These are phyloP conservation scores for Trypanosoma melophagium DNA, from an alignment of 208 protist species.

Conservation along the genomic window DNA sequence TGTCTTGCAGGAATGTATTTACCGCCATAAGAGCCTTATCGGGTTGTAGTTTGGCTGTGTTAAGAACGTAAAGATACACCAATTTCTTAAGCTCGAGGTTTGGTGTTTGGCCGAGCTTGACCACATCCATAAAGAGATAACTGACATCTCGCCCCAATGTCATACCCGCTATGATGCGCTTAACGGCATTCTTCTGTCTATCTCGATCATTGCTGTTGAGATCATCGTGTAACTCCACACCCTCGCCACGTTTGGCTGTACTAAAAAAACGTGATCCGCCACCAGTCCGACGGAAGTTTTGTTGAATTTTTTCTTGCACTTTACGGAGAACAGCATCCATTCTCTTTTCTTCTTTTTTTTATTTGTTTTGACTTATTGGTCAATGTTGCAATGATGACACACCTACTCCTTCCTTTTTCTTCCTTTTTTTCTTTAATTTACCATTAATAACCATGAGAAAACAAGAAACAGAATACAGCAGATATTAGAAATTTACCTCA, in stretches of 20 bases:
- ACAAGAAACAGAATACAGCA: no score
- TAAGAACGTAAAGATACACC: conserved; percentile 99
- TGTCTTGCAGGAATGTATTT: conserved; percentile 98
- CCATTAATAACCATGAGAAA: no score
- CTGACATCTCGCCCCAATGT: conserved; percentile 98
- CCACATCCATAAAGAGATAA: conserved; percentile 95
- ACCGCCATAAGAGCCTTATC: conserved; percentile 98
- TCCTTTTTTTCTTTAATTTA: no score
- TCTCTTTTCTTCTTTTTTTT: not conserved
- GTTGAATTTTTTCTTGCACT: conserved; percentile 60
- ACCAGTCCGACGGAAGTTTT: conserved; percentile 39
- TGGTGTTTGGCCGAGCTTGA: conserved; percentile 97
- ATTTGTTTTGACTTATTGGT: not conserved
- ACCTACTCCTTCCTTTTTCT: no score
- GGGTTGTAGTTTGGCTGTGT: conserved; percentile 98
- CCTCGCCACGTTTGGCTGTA: conserved; percentile 84
- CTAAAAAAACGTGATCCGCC: conserved; percentile 73
- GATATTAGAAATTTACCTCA: no score
- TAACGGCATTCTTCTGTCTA: conserved; percentile 95
- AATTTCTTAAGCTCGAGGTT: conserved; percentile 99
- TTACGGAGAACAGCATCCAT: conserved; percentile 79
- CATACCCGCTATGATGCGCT: conserved; percentile 99
- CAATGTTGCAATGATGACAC: not conserved
- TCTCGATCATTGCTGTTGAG: conserved; percentile 88
- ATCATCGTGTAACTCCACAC: conserved; percentile 90